Conservation (phyloP, 139 green algal genomes). For the Protoeuglena noctilucae region DNA sequence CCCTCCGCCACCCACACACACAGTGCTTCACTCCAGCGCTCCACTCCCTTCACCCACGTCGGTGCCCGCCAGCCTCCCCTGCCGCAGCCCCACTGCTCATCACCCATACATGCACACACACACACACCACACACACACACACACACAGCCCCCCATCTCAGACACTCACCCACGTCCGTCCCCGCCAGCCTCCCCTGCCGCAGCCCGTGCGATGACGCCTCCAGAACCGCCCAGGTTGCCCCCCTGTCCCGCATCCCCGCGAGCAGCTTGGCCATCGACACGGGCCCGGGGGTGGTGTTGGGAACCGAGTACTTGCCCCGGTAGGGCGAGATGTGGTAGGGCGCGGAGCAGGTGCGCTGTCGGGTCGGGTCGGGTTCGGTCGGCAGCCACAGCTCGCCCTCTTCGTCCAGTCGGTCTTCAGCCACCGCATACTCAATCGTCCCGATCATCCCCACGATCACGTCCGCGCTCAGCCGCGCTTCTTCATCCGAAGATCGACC, state of each 20-base stretch:
- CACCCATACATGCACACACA: slow-evolving; percentile 2
- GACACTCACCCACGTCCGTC: neutral
- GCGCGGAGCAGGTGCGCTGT: slow-evolving; percentile 39
- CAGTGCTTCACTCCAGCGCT: neutral
- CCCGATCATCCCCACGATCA: slow-evolving; percentile 35
- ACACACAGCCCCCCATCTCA: neutral
- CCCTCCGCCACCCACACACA: neutral
- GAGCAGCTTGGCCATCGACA: slow-evolving; percentile 51
- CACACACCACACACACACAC: too few relatives aligned
- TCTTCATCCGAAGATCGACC: slow-evolving; percentile 16
- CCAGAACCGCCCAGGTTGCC: slow-evolving; percentile 42
- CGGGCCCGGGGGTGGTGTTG: slow-evolving; percentile 40
- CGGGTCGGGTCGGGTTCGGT: slow-evolving; percentile 40
- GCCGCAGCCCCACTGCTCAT: neutral
- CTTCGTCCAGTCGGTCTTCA: slow-evolving; percentile 33
- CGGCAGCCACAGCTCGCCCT: slow-evolving; percentile 52
- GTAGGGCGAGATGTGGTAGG: slow-evolving; percentile 61
- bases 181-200: neutral
- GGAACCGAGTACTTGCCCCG: slow-evolving; percentile 38
- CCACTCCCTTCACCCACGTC: neutral
- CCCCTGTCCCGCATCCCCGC: slow-evolving; percentile 66
- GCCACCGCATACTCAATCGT: slow-evolving; percentile 56
- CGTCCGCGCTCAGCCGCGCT: slow-evolving; percentile 6
- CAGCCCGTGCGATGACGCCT: slow-evolving; percentile 19
- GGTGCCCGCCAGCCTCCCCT: neutral